Base-by-base conservation (phyloP, 352 stramenopile genomes). In the Globisporangium viniferum region DNA sequence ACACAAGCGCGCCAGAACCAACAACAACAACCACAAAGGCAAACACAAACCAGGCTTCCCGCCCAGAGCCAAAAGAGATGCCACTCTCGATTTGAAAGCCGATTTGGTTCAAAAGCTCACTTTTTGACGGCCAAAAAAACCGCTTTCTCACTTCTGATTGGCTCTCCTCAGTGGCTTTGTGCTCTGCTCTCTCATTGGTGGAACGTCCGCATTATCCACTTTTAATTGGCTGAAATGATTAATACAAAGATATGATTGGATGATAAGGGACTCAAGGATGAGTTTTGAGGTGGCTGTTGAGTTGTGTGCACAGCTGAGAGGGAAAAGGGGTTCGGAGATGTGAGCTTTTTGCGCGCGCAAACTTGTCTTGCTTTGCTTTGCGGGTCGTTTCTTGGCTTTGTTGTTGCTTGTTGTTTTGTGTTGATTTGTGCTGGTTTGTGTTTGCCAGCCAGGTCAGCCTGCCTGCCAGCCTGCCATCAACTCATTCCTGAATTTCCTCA, bases 401-500 rank as follows among this genome's bases (percentile, higher is more conserved):
- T 59, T 33, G 29, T 3, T 31, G 29, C 20, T 61, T 24, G 24
- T 44, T 51, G 44, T 22, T 51, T 53, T n/a, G 10, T 53, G 46
- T 49, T 46, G 12, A 18, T 6, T 46, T 41, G 36, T 41, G 36
- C 46, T 3, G 0, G 4, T 53, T 24, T 22, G 44, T 44, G 27
- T 44, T 60, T 44, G 36, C 36, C 8, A 36, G 31, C 31, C 35
- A 39, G 35, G 35, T 6, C 31, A 7, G 31, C 31, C 31, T 35
- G 35, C 39, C 18, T 3, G 36, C 39, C 27, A 27, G 22, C 36
- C 15, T 46, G 3, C n/a, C 49, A 22, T 12, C 22, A 57, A 67
- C 10, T 56, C 79, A 90, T 84, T 89, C 75, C 59, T 71, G 20
- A 90, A 82, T 88, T 88, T 86, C 70, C 77, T 81, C 60, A 64